Evolutionary conservation across 805 yeast genomes (phyloP), one percentile per base, ranked within the genome.

Genomic region (Cephaloascus albidus): DNA sequence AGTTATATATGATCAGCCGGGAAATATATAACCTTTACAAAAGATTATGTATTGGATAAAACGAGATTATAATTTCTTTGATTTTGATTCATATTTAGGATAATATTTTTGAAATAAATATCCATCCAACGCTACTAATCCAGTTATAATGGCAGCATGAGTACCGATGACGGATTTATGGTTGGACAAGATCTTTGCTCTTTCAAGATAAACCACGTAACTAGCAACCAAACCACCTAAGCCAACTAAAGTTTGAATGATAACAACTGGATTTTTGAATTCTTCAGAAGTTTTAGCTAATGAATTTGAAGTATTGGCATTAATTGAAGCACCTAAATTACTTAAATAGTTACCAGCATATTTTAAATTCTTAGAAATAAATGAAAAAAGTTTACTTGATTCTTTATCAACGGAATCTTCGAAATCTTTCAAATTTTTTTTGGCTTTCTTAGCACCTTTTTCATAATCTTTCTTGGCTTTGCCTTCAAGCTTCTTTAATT

Each of bases 211-310:
- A 18, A 72, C 76, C 38, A 61, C 58, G 45, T 74, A 63, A 19
- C 75, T 67, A 3, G 74, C 75, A 19, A 70, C 60, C 27, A 69
- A 52, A 14, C 73, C 72, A 33, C 73, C 68, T 5, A 68, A 52
- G 23, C 75, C 68, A 34, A 75, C 63, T 15, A 74, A 61, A 3
- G 70, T 57, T 55, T 78, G 83, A 26, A 74, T 55, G 16, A 72
- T 58, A 36, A 79, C 81, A 3, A 73, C 81, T 0, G 85, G 85
- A 61, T 79, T 78, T 50, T 76, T 66, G 45, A 78, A 62, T 53
- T 77, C 83, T 19, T 43, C 42, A 28, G 39, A 43, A 16, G 60
- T 50, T 32, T 44, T 46, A 15, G 47, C 38, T 5, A 50, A 49
- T 10, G 43, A 40, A 23, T 40, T 41, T 4, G 49, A 34, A 37